Conservation (phyloP, 148 eudicot species). For the Euryodendron excelsum region DNA sequence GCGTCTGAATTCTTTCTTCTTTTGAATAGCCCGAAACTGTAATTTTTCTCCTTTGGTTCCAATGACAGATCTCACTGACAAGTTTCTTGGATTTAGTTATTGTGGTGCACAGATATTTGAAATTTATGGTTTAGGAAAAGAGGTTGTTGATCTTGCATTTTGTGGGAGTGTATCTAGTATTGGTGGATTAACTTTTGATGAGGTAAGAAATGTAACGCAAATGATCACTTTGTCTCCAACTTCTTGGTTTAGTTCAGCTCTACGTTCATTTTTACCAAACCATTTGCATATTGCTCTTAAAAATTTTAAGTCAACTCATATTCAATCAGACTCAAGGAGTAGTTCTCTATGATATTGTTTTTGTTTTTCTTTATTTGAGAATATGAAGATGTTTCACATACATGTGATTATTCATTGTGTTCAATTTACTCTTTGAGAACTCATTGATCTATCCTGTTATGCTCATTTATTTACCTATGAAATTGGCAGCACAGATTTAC, state of each 20-base stretch:
- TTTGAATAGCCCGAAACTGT: not conserved
- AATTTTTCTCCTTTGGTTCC: not conserved
- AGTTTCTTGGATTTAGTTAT: conserved; percentile 50
- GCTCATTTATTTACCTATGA: not conserved
- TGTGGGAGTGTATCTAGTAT: conserved; percentile 85
- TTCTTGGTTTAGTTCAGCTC: not conserved
- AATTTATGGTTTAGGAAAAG: conserved; percentile 89
- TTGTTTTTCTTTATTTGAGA: not conserved
- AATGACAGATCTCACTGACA: conserved; percentile 1
- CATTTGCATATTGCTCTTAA: not conserved
- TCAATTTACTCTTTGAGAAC: not conserved
- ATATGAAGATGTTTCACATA: not conserved
- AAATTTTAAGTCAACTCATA: not conserved
- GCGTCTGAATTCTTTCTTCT: conserved; percentile 16
- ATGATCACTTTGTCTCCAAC: not conserved
- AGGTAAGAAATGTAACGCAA: conserved; percentile 49
- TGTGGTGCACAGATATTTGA: conserved; percentile 99
- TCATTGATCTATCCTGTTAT: not conserved
- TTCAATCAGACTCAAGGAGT: not conserved
- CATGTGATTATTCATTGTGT: not conserved
- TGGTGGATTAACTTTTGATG: conserved; percentile 95
- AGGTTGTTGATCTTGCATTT: conserved; percentile 81
- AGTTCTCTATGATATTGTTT: not conserved
- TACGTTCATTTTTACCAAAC: not conserved
- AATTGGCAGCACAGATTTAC: not conserved